Percentiles rank a stretch among this genome's conserved stretches.
phyloP scores from a whole-genome alignment of 257 asterid genomes.

The Capsicum baccatum region DNA sequence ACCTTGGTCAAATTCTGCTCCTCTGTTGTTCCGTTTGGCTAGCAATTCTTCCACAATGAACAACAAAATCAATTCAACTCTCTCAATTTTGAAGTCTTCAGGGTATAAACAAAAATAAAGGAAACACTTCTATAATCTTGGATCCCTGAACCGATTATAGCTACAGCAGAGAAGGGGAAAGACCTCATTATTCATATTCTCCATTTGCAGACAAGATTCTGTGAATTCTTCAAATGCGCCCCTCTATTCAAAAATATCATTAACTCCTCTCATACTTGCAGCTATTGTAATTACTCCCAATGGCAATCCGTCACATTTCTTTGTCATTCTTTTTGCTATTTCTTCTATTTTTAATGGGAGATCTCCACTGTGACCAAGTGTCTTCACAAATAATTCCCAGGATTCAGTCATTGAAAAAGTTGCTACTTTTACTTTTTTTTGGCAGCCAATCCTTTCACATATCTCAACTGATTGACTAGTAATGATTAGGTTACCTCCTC shows the following conservation, averaged over 20 bases:
- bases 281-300: conserved; percentile 35
- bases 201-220: conserved; percentile 34
- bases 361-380: conserved; percentile 27
- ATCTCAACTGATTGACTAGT: conserved; percentile 33
- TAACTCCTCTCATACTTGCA: conserved; percentile 44
- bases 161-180: conserved; percentile 33
- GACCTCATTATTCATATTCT: conserved; percentile 38
- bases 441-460: conserved; percentile 32
- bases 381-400: conserved; percentile 35
- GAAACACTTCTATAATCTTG: conserved; percentile 36
- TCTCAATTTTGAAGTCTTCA: conserved; percentile 3
- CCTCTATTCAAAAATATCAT: conserved; percentile 43
- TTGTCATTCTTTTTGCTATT: conserved; percentile 36
- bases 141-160: not conserved
- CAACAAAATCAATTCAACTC: conserved; percentile 28
- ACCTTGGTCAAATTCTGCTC: conserved; percentile 30
- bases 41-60: conserved; percentile 34
- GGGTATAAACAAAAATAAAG: conserved; percentile 41
- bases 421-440: conserved; percentile 34
- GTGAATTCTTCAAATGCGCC: conserved; percentile 40
- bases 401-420: conserved; percentile 34
- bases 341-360: conserved; percentile 33
- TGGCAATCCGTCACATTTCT: conserved; percentile 40
- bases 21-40: not conserved
- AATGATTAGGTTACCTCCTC: conserved; percentile 34